Evolutionary conservation across 2,329 filamentous ascomycete genomes (phyloP).

Genomic region (Scolecobasidium constrictum): DNA sequence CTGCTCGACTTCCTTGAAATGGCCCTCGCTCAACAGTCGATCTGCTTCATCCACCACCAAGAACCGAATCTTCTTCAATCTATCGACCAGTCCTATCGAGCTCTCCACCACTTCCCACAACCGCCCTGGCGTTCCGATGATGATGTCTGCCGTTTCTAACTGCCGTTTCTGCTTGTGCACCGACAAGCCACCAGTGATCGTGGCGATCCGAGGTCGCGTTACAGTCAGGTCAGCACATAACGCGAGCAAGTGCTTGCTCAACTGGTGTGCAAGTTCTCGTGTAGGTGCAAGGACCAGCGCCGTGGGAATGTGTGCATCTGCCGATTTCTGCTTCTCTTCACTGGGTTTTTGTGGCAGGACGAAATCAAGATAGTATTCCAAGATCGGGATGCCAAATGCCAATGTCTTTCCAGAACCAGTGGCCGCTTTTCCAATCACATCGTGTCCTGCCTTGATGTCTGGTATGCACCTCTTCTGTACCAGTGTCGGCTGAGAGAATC

Average conservation of each 20-base stretch:
- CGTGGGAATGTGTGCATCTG: conserved; percentile 39
- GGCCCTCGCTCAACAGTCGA: conserved; percentile 77
- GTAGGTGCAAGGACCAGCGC: conserved; percentile 85
- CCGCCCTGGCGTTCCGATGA: conserved; percentile 86
- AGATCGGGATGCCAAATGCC: conserved; percentile 85
- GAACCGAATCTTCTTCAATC: conserved; percentile 66
- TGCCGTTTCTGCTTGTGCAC: conserved; percentile 91
- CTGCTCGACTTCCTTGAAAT: conserved; percentile 89
- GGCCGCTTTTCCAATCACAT: conserved; percentile 90
- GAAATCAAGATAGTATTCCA: conserved; percentile 63
- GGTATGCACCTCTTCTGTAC: conserved; percentile 79
- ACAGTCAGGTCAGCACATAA: conserved; percentile 57
- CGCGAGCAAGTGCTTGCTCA: conserved; percentile 69
- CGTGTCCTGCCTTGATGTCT: conserved; percentile 68
- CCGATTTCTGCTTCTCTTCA: conserved; percentile 30
- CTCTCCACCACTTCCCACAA: conserved; percentile 88
- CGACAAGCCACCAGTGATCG: conserved; percentile 83
- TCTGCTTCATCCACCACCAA: conserved; percentile 93
- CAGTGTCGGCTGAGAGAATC: conserved; percentile 67
- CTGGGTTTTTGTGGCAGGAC: conserved; percentile 11
- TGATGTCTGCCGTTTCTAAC: conserved; percentile 72
- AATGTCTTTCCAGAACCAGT: conserved; percentile 96
- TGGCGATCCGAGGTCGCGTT: conserved; percentile 55
- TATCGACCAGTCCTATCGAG: conserved; percentile 55
- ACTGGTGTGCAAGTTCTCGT: conserved; percentile 84